Percentiles rank a stretch among this genome's conserved stretches.
These are phyloP conservation scores for Boletus semigastroideus DNA, from an alignment of 1,284 basidiomycete genomes.

Conservation along the genomic window DNA sequence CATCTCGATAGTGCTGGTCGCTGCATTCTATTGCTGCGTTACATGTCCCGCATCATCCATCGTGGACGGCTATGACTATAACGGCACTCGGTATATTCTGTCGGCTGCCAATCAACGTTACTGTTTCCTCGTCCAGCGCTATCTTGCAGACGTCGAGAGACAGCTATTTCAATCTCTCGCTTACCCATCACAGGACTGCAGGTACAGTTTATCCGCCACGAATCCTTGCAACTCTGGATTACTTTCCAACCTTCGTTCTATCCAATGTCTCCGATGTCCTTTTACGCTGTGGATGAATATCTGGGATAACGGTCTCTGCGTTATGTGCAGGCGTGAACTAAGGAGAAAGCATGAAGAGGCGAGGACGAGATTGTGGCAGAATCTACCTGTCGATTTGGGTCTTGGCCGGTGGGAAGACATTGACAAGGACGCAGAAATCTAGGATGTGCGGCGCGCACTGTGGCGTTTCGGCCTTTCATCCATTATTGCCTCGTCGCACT, in stretches of 20 bases:
- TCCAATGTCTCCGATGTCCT: background rate
- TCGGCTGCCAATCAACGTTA: constrained; percentile 1
- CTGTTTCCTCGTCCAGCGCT: constrained; percentile 3
- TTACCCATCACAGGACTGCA: background rate
- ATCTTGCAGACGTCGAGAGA: background rate
- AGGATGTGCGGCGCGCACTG: background rate
- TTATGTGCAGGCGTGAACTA: background rate
- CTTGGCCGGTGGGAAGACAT: constrained; percentile 5
- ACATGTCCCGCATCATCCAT: constrained; percentile 4
- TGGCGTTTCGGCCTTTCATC: background rate
- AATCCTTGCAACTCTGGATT: background rate
- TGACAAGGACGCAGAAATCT: constrained; percentile 4
- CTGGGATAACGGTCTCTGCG: constrained; percentile 3
- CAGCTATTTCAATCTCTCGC: background rate
- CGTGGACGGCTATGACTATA: constrained; percentile 9
- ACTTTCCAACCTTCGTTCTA: background rate
- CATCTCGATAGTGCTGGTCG: background rate
- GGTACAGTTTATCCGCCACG: too few relatives aligned
- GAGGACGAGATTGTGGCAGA: background rate
- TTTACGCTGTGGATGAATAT: background rate
- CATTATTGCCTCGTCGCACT: background rate
- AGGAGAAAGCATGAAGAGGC: background rate
- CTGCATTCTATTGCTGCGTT: constrained; percentile 4
- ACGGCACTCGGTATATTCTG: background rate
- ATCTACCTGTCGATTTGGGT: constrained; percentile 2